These are phyloP conservation scores for Malus sylvestris DNA, from an alignment of 306 rosid genomes.

Conservation along the genomic window DNA sequence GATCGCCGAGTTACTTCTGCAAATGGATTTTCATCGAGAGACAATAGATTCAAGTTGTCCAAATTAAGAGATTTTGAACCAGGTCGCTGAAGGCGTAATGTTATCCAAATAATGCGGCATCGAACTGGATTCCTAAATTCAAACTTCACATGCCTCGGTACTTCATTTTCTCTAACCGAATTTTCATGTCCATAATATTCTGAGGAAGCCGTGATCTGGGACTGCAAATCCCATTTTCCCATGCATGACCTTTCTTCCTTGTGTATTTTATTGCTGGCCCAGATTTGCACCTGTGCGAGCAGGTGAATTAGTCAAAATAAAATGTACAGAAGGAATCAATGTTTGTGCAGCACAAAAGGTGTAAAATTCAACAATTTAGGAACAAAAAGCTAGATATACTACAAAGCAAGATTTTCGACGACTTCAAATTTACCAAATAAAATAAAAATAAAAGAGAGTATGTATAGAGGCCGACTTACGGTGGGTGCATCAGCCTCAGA, in stretches of 20 bases:
- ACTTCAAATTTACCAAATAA: constrained; percentile 4
- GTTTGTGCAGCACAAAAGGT: not conserved
- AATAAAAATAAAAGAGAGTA: constrained; percentile 11
- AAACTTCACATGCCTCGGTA: constrained; percentile 78
- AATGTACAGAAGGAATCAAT: not conserved
- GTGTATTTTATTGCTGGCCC: constrained; percentile 90
- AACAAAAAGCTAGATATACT: not conserved
- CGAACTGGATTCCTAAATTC: constrained; percentile 69
- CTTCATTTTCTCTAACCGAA: constrained; percentile 38
- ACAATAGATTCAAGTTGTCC: constrained; percentile 65
- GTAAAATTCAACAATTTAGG: not conserved
- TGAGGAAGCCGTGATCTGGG: constrained; percentile 58
- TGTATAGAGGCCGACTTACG: constrained; percentile 44
- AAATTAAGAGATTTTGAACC: constrained; percentile 75
- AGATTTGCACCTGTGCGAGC: constrained; percentile 78
- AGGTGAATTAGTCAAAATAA: not conserved
- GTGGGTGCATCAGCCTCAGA: constrained; percentile 76
- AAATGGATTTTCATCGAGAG: constrained; percentile 90
- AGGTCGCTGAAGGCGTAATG: constrained; percentile 66
- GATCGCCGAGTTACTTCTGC: constrained; percentile 61
- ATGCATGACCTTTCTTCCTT: constrained; percentile 83
- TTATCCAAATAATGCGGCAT: constrained; percentile 92
- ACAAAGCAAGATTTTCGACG: not conserved
- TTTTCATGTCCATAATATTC: constrained; percentile 69
- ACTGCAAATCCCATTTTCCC: constrained; percentile 97